Conservation (phyloP, 176 grass and related monocot species). For the Juncus effusus region DNA sequence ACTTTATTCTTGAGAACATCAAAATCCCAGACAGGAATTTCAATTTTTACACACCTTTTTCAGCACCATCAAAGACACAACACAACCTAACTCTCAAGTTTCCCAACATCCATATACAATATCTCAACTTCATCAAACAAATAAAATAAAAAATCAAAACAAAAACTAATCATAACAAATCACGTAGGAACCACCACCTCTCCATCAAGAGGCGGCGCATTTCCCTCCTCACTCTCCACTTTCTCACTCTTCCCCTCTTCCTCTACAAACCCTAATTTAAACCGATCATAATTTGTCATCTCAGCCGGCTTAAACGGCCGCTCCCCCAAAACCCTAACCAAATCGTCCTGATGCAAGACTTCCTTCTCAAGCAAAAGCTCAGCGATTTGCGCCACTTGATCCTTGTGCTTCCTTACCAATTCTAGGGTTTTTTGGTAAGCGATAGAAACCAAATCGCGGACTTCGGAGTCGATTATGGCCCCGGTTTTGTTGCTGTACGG, state of each 20-base stretch:
- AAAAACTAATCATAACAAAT: not conserved
- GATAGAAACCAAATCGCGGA: slow-evolving; percentile 82
- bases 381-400: slow-evolving; percentile 63
- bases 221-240: slow-evolving; percentile 33
- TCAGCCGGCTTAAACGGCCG: slow-evolving; percentile 60
- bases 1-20: no score
- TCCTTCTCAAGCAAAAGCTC: slow-evolving; percentile 87
- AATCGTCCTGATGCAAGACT: slow-evolving; percentile 85
- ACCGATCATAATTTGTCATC: slow-evolving; percentile 67
- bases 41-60: not conserved
- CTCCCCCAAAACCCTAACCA: slow-evolving; percentile 62
- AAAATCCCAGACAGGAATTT: not conserved
- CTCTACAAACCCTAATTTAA: slow-evolving; percentile 68
- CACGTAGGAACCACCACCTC: slow-evolving; percentile 24
- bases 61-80: not conserved
- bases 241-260: slow-evolving; percentile 34
- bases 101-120: not conserved
- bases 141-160: not conserved
- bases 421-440: slow-evolving; percentile 60
- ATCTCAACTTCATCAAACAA: not conserved
- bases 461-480: slow-evolving; percentile 73
- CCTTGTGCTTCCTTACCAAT: slow-evolving; percentile 64
- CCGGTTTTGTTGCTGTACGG: slow-evolving; percentile 62
- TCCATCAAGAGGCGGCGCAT: slow-evolving; percentile 32
- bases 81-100: not conserved